Percentiles rank a stretch among this genome's conserved stretches.
phyloP scores from a whole-genome alignment of 2,329 filamentous ascomycete species.

The Microsporum canis region DNA sequence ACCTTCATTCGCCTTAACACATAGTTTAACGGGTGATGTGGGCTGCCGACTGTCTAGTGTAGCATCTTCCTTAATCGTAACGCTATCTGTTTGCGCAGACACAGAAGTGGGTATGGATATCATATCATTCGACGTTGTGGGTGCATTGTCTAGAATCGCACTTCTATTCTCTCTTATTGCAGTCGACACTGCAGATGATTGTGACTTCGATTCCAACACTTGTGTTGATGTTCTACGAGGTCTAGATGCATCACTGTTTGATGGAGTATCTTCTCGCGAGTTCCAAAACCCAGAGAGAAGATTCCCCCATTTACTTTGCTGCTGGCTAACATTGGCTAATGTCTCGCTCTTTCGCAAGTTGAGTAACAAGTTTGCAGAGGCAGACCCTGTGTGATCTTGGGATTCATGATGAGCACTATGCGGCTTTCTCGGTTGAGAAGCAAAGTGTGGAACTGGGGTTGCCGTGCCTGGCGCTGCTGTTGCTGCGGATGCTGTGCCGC shows the following conservation, averaged over 20 bases:
- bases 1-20: slow-evolving; percentile 44
- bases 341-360: slow-evolving; percentile 44
- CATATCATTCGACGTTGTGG: not conserved
- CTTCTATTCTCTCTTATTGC: not conserved
- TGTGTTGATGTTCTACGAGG: not conserved
- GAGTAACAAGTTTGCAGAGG: slow-evolving; percentile 45
- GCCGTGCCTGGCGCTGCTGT: slow-evolving; percentile 41
- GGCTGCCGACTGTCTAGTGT: slow-evolving; percentile 15
- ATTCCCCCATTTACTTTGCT: slow-evolving; percentile 44
- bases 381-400: slow-evolving; percentile 32
- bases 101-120: not conserved
- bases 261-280: slow-evolving; percentile 25
- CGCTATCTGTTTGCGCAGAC: not conserved
- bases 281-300: slow-evolving; percentile 48
- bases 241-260: not conserved
- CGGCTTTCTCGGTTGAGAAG: slow-evolving; percentile 28
- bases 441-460: slow-evolving; percentile 45
- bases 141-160: not conserved
- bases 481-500: slow-evolving; percentile 41
- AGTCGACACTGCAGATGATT: not conserved
- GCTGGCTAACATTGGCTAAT: slow-evolving; percentile 38
- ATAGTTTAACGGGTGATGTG: slow-evolving; percentile 41
- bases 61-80: not conserved
- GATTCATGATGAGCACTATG: slow-evolving; percentile 16
- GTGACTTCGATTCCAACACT: not conserved